A percentile compares a stretch with the other conserved stretches of the same genome.
These are phyloP conservation scores for Botryotinia convoluta DNA, from an alignment of 2,329 filamentous ascomycete species.

Conservation along the genomic window DNA sequence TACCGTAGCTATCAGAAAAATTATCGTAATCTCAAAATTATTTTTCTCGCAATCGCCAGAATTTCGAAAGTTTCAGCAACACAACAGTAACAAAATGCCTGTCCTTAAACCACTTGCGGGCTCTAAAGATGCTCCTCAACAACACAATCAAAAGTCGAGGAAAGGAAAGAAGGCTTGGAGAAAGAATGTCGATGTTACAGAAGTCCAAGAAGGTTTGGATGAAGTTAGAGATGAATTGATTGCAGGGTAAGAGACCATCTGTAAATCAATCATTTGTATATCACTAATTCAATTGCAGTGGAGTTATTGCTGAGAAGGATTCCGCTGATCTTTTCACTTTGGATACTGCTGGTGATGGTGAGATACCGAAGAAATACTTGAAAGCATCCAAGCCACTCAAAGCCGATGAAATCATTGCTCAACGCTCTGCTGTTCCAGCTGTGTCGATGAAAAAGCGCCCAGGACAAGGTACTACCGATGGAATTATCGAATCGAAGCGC, in stretches of 20 bases:
- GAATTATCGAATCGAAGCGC: slow-evolving; percentile 70
- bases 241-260: slow-evolving; percentile 60
- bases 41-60: slow-evolving; percentile 17
- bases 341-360: slow-evolving; percentile 69
- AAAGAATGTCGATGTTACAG: slow-evolving; percentile 93
- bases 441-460: slow-evolving; percentile 76
- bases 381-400: slow-evolving; percentile 77
- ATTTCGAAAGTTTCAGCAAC: not conserved
- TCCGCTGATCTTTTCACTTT: slow-evolving; percentile 83
- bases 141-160: slow-evolving; percentile 83
- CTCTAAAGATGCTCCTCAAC: slow-evolving; percentile 64
- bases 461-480: slow-evolving; percentile 67
- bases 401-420: slow-evolving; percentile 85
- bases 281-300: slow-evolving; percentile 51
- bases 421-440: slow-evolving; percentile 77
- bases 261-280: slow-evolving; percentile 3
- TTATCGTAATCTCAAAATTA: slow-evolving; percentile 19
- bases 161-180: slow-evolving; percentile 99
- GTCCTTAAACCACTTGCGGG: slow-evolving; percentile 41
- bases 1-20: slow-evolving; percentile 21
- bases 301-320: slow-evolving; percentile 77
- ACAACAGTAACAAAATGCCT: slow-evolving; percentile 32
- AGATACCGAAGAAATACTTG: slow-evolving; percentile 62
- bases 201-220: slow-evolving; percentile 79
- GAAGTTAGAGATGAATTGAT: slow-evolving; percentile 87